A percentile compares a stretch with the other conserved stretches of the same genome.
phyloP scores from a whole-genome alignment of 805 yeast species.

The Wickerhamomyces bovis region DNA sequence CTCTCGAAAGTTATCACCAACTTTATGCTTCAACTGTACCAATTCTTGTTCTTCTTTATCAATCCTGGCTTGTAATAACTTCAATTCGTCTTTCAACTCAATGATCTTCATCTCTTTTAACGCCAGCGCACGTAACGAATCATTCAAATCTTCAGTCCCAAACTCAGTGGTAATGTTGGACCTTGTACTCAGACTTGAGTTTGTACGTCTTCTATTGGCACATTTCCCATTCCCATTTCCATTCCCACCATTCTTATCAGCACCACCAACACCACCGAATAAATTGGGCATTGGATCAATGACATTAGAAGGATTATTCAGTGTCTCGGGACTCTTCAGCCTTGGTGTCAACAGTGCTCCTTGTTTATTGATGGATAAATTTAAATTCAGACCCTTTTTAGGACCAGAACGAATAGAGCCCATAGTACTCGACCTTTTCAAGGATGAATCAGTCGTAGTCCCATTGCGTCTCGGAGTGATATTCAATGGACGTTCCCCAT shows the following conservation, averaged over 20 bases:
- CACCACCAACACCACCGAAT: neutral
- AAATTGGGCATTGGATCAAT: neutral
- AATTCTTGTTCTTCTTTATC: constrained; percentile 33
- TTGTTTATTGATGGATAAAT: constrained; percentile 13
- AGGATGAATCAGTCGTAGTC: too few species aligned
- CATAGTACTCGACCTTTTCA: constrained; percentile 21
- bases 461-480: neutral
- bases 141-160: constrained; percentile 37
- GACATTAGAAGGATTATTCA: constrained; percentile 1
- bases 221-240: too few species aligned
- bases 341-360: neutral
- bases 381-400: constrained; percentile 21
- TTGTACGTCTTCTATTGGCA: constrained; percentile 20
- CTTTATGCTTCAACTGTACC: constrained; percentile 27
- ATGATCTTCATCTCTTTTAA: constrained; percentile 62
- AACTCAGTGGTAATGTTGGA: constrained; percentile 7
- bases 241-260: too few species aligned
- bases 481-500: neutral
- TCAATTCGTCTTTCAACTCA: constrained; percentile 50
- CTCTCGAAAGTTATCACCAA: constrained; percentile 25
- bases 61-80: constrained; percentile 40
- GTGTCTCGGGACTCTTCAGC: constrained; percentile 11
- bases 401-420: constrained; percentile 16
- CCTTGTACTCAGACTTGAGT: constrained; percentile 11
- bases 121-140: constrained; percentile 54